These are phyloP conservation scores for Prototheca stagnorum DNA, from an alignment of 163 green algal genomes.

Conservation along the genomic window DNA sequence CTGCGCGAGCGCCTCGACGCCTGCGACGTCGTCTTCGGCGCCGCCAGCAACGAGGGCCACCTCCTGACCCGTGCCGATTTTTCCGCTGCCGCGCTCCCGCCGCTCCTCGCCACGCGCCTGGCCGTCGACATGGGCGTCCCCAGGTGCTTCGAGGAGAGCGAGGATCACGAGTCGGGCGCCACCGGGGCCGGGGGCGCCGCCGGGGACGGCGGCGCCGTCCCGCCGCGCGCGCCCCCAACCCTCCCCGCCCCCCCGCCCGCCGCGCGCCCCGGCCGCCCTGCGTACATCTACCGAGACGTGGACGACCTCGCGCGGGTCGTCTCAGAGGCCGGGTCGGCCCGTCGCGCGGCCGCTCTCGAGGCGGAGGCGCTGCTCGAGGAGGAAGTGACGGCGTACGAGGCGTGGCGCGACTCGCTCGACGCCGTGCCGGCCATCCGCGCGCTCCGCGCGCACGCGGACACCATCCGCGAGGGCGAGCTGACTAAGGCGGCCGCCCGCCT, in stretches of 20 bases:
- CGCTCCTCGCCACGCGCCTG: slow-evolving; percentile 54
- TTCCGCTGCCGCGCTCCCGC: slow-evolving; percentile 34
- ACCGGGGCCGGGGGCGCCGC: no score
- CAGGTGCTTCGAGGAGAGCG: no score
- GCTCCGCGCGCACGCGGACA: slow-evolving; percentile 82
- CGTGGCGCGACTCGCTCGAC: slow-evolving; percentile 91
- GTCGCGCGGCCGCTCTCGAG: slow-evolving; percentile 69
- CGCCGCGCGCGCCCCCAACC: no score
- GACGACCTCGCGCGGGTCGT: slow-evolving; percentile 84
- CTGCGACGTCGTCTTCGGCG: slow-evolving; percentile 83
- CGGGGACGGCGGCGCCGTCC: no score
- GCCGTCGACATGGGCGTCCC: slow-evolving; percentile 98
- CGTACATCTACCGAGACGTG: slow-evolving; percentile 99
- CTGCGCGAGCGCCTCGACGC: slow-evolving; percentile 37
- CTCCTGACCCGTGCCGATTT: slow-evolving; percentile 71
- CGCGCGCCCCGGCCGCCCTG: slow-evolving; percentile 31
- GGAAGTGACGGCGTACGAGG: slow-evolving; percentile 88
- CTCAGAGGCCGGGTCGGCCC: slow-evolving; percentile 74
- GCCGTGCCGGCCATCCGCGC: slow-evolving; percentile 99
- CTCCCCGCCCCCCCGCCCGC: slow-evolving; percentile 65
- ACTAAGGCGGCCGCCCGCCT: slow-evolving; percentile 81
- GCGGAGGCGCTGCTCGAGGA: slow-evolving; percentile 78
- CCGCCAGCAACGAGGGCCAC: slow-evolving; percentile 55
- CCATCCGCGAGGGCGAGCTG: slow-evolving; percentile 73
- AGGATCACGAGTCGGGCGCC: no score